phyloP scores from a whole-genome alignment of 1,284 basidiomycete species.

The Porodaedalea pini region DNA sequence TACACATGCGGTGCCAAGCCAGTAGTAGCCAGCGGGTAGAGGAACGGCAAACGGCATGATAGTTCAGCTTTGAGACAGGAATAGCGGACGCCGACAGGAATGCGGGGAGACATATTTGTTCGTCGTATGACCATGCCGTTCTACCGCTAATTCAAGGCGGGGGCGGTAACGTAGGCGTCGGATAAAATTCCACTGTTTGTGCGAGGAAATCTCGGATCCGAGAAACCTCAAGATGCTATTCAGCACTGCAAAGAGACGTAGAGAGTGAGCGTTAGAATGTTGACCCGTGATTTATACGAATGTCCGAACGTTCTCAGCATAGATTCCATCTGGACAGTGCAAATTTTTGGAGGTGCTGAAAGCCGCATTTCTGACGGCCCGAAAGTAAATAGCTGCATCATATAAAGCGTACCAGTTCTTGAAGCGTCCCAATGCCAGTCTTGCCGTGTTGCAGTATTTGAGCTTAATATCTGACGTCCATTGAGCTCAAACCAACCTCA shows the following conservation, averaged over 20 bases:
- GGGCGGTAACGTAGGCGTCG: neutral
- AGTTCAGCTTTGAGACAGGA: neutral
- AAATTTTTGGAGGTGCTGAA: too few species aligned
- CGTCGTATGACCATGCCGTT: neutral
- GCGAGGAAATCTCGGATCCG: constrained; percentile 1
- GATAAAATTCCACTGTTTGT: neutral
- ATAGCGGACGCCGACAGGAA: neutral
- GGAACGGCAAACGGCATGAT: neutral
- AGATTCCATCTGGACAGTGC: too few species aligned
- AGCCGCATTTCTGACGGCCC: too few species aligned
- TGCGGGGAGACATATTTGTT: neutral
- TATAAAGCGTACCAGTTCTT: too few species aligned
- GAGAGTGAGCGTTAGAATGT: too few species aligned
- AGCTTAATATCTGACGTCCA: too few species aligned
- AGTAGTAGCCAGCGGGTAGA: neutral
- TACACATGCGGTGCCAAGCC: neutral
- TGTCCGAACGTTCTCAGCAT: too few species aligned
- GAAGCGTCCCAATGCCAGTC: too few species aligned
- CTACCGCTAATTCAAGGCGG: neutral
- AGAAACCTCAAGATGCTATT: neutral
- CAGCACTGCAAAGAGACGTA: too few species aligned
- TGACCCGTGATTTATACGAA: neutral
- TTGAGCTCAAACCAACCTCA: too few species aligned
- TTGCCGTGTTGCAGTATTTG: too few species aligned
- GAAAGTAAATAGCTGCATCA: too few species aligned